Evolutionary conservation across 2,329 filamentous ascomycete genomes (phyloP).

Genomic region (Lasiodiplodia sp.): DNA sequence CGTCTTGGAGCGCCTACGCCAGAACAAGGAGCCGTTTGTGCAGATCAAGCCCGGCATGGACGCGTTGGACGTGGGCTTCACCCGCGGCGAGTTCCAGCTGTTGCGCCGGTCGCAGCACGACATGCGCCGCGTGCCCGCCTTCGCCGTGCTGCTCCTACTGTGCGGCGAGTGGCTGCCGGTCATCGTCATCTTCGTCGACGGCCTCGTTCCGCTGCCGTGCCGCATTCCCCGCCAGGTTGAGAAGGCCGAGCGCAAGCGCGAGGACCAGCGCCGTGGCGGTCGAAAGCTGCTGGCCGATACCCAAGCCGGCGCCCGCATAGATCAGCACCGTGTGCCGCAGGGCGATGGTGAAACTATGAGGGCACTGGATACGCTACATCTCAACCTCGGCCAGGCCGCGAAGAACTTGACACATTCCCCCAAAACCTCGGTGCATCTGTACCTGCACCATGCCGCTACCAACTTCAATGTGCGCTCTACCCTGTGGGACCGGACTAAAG

Average conservation of each 20-base stretch:
- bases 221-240: slow-evolving; percentile 77
- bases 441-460: slow-evolving; percentile 39
- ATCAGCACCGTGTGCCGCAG: not conserved
- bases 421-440: slow-evolving; percentile 14
- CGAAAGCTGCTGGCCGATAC: slow-evolving; percentile 11
- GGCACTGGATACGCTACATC: not conserved
- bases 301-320: not conserved
- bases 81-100: slow-evolving; percentile 75
- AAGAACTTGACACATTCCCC: slow-evolving; percentile 38
- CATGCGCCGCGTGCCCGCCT: slow-evolving; percentile 77
- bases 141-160: slow-evolving; percentile 75
- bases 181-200: slow-evolving; percentile 73
- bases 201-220: slow-evolving; percentile 81
- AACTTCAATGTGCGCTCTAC: slow-evolving; percentile 51
- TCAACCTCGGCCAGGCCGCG: not conserved
- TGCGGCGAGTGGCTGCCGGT: slow-evolving; percentile 89
- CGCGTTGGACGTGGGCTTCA: slow-evolving; percentile 46
- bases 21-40: slow-evolving; percentile 32
- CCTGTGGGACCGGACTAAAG: slow-evolving; percentile 52
- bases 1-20: slow-evolving; percentile 41
- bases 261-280: slow-evolving; percentile 2
- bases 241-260: slow-evolving; percentile 19
- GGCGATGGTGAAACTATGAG: not conserved
- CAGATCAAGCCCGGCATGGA: not conserved
- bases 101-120: slow-evolving; percentile 74